Base-by-base conservation (phyloP, 2,329 filamentous ascomycete species). In the Aspergillus flavus region DNA sequence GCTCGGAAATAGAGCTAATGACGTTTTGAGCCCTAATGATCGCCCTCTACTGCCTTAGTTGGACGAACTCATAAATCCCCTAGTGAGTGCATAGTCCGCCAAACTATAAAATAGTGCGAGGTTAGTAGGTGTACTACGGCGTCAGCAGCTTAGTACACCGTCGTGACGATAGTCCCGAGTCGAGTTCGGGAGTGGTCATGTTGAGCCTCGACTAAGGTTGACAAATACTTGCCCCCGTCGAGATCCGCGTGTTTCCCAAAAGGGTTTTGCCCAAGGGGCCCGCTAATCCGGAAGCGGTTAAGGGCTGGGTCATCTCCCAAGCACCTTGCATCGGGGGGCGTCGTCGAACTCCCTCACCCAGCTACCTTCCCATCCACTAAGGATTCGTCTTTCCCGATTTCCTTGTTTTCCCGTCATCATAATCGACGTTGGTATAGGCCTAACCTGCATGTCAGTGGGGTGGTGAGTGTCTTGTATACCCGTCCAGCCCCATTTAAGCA, bases 211-310 rank as follows among this genome's bases (percentile, higher is more conserved):
- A 63, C 45, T 36, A 23, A 28, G 41, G 53, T 39, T 64, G 63
- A 68, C 63, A 63, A 67, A 68, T 68, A 64, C 59, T 62, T 66
- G 68, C 32, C 66, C 66, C 21, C 23, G 41, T 62, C 39, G 48
- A 54, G 64, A 43, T 16, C 63, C 64, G 67, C 64, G 65, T 65
- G 61, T 63, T 67, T 67, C 66, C 66, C 63, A 62, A 68, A 64
- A 26, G 11, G 55, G 63, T 50, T 59, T 34, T 50, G 26, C 58
- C 43, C 21, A 54, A 26, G 41, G 36, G 41, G 50, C 11, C 26
- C 32, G 32, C 52, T 55, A 55, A 39, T 4, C 52, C 52, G 11
- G 6, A 55, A 55, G 2, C 1, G 21, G 52, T 23, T 14, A 36
- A 39, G 52, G 23, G 6, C 6, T 12, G 32, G 32, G 52, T 26